Evolutionary conservation across 2,329 filamentous ascomycete genomes (phyloP).

Genomic region (Thelonectria blattea): DNA sequence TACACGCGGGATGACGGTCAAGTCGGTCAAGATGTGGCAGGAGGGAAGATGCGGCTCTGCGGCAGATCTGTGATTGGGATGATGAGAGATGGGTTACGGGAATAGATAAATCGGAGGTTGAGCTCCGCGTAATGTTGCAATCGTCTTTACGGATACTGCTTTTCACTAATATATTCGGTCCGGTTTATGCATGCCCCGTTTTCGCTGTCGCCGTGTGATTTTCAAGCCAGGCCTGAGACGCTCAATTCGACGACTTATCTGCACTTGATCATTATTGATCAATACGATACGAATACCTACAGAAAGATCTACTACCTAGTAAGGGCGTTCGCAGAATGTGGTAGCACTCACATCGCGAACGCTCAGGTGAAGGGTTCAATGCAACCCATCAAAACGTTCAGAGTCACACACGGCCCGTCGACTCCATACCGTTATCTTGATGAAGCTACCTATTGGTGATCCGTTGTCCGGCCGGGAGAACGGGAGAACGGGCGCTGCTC

Average conservation of each 20-base stretch:
- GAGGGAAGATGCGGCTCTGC: constrained; percentile 28
- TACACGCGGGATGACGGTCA: constrained; percentile 52
- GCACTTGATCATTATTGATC: too few species aligned
- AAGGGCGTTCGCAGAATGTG: too few species aligned
- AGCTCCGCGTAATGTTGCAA: not conserved
- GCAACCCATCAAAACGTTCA: not conserved
- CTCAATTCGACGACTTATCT: too few species aligned
- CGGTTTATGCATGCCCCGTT: not conserved
- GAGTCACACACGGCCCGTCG: not conserved
- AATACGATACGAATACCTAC: too few species aligned
- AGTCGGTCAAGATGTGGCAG: constrained; percentile 56
- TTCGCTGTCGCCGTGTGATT: not conserved
- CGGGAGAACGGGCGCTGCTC: not conserved
- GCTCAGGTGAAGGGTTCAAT: not conserved
- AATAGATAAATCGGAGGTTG: not conserved
- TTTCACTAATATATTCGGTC: not conserved
- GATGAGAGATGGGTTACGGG: not conserved
- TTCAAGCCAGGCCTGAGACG: too few species aligned
- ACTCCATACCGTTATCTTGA: not conserved
- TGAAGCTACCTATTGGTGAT: not conserved
- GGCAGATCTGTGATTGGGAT: constrained; percentile 9
- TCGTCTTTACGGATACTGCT: not conserved
- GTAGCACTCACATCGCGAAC: not conserved
- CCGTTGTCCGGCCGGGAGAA: not conserved
- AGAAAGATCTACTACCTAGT: too few species aligned